A percentile compares a stretch with the other conserved stretches of the same genome.
phyloP scores from a whole-genome alignment of 1,139 yeast species.

The Geotrichum siamense region DNA sequence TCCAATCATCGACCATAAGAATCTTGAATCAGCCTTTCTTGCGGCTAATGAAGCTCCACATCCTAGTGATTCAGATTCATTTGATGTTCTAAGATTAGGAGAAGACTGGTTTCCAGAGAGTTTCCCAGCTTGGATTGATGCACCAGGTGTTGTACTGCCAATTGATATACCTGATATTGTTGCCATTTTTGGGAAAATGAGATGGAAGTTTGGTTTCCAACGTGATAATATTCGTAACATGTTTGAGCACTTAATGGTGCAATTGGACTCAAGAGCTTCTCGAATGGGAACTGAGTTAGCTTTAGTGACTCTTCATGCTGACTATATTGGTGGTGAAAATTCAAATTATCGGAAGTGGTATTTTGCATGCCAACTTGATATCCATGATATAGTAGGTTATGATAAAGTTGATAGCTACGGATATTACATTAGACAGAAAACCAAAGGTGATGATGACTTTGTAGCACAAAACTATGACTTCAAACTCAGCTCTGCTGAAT shows the following conservation, averaged over 20 bases:
- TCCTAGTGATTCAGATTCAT: slow-evolving; percentile 5
- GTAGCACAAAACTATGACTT: slow-evolving; percentile 18
- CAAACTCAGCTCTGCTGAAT: slow-evolving; percentile 42
- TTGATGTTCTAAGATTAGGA: slow-evolving; percentile 25
- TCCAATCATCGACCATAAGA: slow-evolving; percentile 11
- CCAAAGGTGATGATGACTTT: slow-evolving; percentile 29
- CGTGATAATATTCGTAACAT: slow-evolving; percentile 67
- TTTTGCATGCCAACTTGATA: slow-evolving; percentile 57
- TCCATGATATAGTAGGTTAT: slow-evolving; percentile 45
- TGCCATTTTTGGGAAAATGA: slow-evolving; percentile 54
- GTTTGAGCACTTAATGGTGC: slow-evolving; percentile 70
- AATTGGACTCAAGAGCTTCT: slow-evolving; percentile 67
- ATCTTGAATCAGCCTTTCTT: slow-evolving; percentile 15
- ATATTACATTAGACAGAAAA: slow-evolving; percentile 22
- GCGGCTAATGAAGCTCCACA: slow-evolving; percentile 9
- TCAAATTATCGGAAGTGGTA: slow-evolving; percentile 67
- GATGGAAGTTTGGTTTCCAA: slow-evolving; percentile 66
- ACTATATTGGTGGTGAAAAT: slow-evolving; percentile 64
- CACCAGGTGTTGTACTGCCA: slow-evolving; percentile 35
- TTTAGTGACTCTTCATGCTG: slow-evolving; percentile 62
- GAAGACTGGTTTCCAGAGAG: slow-evolving; percentile 40
- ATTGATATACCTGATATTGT: slow-evolving; percentile 47
- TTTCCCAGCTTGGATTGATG: slow-evolving; percentile 52
- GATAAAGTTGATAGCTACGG: slow-evolving; percentile 30
- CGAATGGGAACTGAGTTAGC: slow-evolving; percentile 70